Conservation (phyloP, 768 basidiomycete genomes). For the Dentipellis fragilis region DNA sequence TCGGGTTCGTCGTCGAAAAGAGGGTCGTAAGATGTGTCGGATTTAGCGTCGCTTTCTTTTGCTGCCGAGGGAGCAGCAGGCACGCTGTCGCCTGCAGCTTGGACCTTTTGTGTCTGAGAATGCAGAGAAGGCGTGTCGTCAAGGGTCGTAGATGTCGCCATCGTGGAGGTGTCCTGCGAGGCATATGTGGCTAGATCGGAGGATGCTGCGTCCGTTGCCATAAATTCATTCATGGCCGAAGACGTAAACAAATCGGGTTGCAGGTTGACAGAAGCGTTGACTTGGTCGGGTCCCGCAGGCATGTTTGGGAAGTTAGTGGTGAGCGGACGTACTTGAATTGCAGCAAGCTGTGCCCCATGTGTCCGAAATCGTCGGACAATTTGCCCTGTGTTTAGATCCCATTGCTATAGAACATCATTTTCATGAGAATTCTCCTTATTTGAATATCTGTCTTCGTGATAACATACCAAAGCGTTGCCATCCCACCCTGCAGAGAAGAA, state of each 20-base stretch:
- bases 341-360: constrained; percentile 79
- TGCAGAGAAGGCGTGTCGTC: background rate
- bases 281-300: constrained; percentile 7
- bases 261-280: background rate
- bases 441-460: background rate
- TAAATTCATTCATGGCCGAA: background rate
- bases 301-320: constrained; percentile 21
- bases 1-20: constrained; percentile 84
- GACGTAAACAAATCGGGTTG: background rate
- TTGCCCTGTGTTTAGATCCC: constrained; percentile 93
- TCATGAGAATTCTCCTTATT: constrained; percentile 7
- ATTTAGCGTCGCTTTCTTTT: constrained; percentile 48
- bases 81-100: background rate
- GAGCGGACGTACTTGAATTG: constrained; percentile 67
- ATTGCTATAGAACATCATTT: constrained; percentile 54
- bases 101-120: constrained; percentile 1
- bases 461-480: constrained; percentile 70
- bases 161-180: background rate
- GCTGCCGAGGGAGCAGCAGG: background rate
- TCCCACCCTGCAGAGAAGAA: constrained; percentile 95
- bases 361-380: constrained; percentile 64
- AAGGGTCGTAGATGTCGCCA: background rate
- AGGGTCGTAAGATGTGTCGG: constrained; percentile 78
- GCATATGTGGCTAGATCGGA: background rate
- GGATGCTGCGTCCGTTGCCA: background rate